These are phyloP conservation scores for Sugiyamaella neomexicana DNA, from an alignment of 1,139 yeast genomes.

Conservation along the genomic window DNA sequence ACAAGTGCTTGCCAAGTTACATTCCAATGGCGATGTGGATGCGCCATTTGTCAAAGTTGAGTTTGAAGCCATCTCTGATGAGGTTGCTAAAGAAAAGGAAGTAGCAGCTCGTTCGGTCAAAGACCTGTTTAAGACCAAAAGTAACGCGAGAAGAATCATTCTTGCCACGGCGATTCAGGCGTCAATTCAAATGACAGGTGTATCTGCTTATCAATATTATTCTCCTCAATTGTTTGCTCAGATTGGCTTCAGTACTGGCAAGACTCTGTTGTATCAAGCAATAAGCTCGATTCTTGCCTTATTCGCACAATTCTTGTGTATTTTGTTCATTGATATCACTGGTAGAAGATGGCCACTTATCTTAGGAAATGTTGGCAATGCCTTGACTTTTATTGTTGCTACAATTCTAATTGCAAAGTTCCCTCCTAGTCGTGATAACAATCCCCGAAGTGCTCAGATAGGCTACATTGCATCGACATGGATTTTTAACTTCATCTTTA, in stretches of 20 bases:
- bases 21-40: slow-evolving; percentile 54
- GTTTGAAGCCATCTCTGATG: slow-evolving; percentile 55
- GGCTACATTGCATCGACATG: slow-evolving; percentile 35
- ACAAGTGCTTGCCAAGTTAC: slow-evolving; percentile 51
- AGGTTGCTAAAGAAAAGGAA: slow-evolving; percentile 29
- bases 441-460: slow-evolving; percentile 29
- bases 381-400: slow-evolving; percentile 20
- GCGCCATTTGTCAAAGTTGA: slow-evolving; percentile 57
- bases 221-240: slow-evolving; percentile 40
- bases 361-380: slow-evolving; percentile 25
- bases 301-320: slow-evolving; percentile 44
- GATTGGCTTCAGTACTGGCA: slow-evolving; percentile 39
- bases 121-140: slow-evolving; percentile 49
- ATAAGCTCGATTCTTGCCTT: slow-evolving; percentile 39
- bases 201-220: slow-evolving; percentile 58
- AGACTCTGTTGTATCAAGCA: slow-evolving; percentile 54
- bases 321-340: slow-evolving; percentile 49
- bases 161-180: slow-evolving; percentile 59
- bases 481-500: slow-evolving; percentile 33
- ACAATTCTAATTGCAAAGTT: slow-evolving; percentile 30
- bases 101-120: slow-evolving; percentile 37
- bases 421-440: slow-evolving; percentile 26
- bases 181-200: slow-evolving; percentile 70
- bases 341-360: slow-evolving; percentile 48
- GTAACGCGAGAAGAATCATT: slow-evolving; percentile 50